Conservation (phyloP, 495 filamentous ascomycete species). For the Amphirosellinia nigrospora region DNA sequence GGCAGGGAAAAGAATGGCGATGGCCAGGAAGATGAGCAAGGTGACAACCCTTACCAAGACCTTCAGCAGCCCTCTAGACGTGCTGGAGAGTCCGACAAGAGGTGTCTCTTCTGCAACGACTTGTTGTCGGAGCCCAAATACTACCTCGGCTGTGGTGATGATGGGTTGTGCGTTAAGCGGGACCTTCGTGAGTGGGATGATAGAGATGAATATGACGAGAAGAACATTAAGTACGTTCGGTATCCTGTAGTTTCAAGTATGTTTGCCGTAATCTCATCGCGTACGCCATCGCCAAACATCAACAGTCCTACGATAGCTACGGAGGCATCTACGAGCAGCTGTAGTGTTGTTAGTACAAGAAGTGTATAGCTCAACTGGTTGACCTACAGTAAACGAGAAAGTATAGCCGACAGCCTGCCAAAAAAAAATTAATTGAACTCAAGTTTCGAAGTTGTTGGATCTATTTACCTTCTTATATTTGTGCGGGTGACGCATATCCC, state of each 20-base stretch:
- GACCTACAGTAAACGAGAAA: conserved; percentile 84
- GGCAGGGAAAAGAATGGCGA: conserved; percentile 79
- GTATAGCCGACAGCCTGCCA: conserved; percentile 73
- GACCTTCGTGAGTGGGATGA: conserved; percentile 94
- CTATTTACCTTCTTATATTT: conserved; percentile 64
- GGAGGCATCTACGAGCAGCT: conserved; percentile 79
- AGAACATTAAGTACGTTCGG: conserved; percentile 71
- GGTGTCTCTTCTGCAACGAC: conserved; percentile 50
- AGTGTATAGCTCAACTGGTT: neutral
- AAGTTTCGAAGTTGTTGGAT: neutral
- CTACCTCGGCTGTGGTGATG: conserved; percentile 79
- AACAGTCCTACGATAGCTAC: conserved; percentile 84
- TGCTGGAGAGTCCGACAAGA: conserved; percentile 60
- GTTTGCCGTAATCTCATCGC: conserved; percentile 90
- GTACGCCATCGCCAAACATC: conserved; percentile 90
- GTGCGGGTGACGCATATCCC: conserved; percentile 94
- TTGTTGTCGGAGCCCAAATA: conserved; percentile 72
- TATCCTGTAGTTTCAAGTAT: conserved; percentile 76
- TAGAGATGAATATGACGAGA: conserved; percentile 83
- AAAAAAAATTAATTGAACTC: conserved; percentile 9
- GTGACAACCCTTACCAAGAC: conserved; percentile 63
- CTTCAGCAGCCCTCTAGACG: conserved; percentile 65
- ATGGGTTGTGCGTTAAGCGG: conserved; percentile 92
- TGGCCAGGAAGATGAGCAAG: conserved; percentile 48
- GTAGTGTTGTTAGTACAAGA: conserved; percentile 28